Conservation (phyloP, 108 stramenopile genomes). For the Nannochloropsis salina region DNA sequence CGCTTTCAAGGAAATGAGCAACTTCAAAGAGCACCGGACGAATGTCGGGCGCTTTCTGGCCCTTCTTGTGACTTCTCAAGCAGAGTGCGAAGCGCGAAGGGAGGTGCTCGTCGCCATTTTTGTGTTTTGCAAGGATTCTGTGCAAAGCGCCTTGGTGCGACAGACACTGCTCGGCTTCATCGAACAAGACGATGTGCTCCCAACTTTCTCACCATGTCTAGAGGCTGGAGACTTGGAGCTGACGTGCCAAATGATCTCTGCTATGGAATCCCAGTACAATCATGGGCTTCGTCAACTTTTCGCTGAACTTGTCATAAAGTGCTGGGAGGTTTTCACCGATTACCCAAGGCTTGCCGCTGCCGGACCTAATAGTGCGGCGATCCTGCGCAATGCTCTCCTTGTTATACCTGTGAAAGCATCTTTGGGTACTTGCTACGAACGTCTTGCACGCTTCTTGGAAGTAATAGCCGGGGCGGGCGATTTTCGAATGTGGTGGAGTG, state of each 20-base stretch:
- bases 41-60: neutral
- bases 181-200: neutral
- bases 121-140: slow-evolving; percentile 8
- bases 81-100: neutral
- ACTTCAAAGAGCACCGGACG: neutral
- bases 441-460: neutral
- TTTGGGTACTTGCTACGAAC: neutral
- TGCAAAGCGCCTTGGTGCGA: slow-evolving; percentile 15
- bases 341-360: neutral
- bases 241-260: neutral
- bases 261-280: neutral
- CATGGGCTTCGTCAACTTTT: slow-evolving; percentile 11
- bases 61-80: neutral
- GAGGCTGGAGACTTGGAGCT: neutral
- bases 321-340: slow-evolving; percentile 16
- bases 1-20: slow-evolving; percentile 11
- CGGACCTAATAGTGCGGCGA: neutral
- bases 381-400: neutral
- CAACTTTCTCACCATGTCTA: neutral
- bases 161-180: neutral
- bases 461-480: neutral
- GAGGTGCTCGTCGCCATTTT: neutral
- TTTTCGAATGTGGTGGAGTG: neutral
- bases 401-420: neutral
- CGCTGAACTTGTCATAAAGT: neutral